Evolutionary conservation across 2,329 filamentous ascomycete species (phyloP).

Genomic region (Mycosphaerella sp.): DNA sequence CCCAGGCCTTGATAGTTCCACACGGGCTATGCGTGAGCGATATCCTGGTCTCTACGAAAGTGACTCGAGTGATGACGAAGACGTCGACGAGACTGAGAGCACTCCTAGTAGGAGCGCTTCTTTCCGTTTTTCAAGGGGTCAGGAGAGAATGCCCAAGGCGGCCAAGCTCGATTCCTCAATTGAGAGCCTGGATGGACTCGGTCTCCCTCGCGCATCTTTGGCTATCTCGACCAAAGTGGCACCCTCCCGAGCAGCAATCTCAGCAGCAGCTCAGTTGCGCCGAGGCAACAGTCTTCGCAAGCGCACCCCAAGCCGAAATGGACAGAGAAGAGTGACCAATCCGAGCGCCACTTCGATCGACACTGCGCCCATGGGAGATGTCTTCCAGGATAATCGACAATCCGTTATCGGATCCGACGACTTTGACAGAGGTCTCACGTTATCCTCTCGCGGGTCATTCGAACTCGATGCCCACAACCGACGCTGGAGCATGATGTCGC

Average conservation of each 20-base stretch:
- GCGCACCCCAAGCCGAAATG: conserved; percentile 19
- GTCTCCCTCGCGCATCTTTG: conserved; percentile 30
- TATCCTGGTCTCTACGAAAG: conserved; percentile 43
- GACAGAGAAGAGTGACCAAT: conserved; percentile 10
- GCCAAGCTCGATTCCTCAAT: conserved; percentile 32
- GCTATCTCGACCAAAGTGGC: conserved; percentile 30
- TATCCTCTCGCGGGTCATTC: conserved; percentile 26
- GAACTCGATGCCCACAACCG: conserved; percentile 40
- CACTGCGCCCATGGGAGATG: conserved; percentile 27
- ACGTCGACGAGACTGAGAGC: conserved; percentile 27
- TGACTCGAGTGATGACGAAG: conserved; percentile 30
- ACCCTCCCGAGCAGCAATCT: conserved; percentile 33
- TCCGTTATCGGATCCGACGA: conserved; percentile 16
- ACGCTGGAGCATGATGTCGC: conserved; percentile 41
- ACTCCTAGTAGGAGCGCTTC: conserved; percentile 29
- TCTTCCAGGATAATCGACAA: conserved; percentile 17
- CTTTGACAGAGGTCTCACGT: conserved; percentile 12
- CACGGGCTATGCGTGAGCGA: conserved; percentile 34
- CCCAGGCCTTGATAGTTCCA: conserved; percentile 32
- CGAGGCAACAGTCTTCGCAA: conserved; percentile 31
- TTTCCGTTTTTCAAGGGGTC: conserved; percentile 26
- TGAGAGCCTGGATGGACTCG: conserved; percentile 32
- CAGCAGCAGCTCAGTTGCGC: conserved; percentile 31
- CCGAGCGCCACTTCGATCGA: conserved; percentile 25
- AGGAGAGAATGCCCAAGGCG: conserved; percentile 28